Evolutionary conservation across 768 basidiomycete species (phyloP), one percentile per base, ranked within the genome.

Genomic region (Mycena rebaudengoi): DNA sequence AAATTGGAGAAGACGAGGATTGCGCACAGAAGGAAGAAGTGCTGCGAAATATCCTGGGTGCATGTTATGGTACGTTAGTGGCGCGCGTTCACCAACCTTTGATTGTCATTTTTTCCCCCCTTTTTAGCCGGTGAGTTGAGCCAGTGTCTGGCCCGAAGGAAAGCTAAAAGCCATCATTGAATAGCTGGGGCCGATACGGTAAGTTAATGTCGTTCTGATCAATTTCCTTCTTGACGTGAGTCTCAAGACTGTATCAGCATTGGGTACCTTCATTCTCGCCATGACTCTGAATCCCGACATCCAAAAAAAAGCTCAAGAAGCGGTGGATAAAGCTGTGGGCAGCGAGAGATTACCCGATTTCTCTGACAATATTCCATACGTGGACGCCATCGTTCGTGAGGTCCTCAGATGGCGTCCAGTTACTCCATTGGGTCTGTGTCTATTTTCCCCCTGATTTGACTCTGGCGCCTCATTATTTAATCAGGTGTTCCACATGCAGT

Each of bases 261-360:
- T 70, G 21, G 26, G 51, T 1, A 59, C 62, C 0, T 67, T 67
- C 23, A 56, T 75, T 14, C 67, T 74, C 4, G 75, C 74, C 1
- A 76, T 76, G 73, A 64, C 68, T 0, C 50, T 65, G 21, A 44
- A 72, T 53, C 76, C 72, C 2, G 70, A 68, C 1, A 46, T 75
- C 8, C 69, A 73, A 49, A 59, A 62, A 44, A 67, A 62, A 20
- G 75, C 69, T 5, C 76, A 76, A 49, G 64, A 44, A 4, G 73
- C 74, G 30, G 56, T 78, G 3, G 75, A 76, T 52, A 23, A 18
- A 1, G 67, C 70, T 8, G 55, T 74, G 6, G 75, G 74, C 10
- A 13, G 12, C 2, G 64, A 63, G 28, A 63, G 74, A 5, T 65
- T 78, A 12, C 76, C 76, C 0, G 69, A 67, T 18, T 63, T 75